Base-by-base conservation (phyloP, 176 grass and related monocot genomes). In the Secale cereale region DNA sequence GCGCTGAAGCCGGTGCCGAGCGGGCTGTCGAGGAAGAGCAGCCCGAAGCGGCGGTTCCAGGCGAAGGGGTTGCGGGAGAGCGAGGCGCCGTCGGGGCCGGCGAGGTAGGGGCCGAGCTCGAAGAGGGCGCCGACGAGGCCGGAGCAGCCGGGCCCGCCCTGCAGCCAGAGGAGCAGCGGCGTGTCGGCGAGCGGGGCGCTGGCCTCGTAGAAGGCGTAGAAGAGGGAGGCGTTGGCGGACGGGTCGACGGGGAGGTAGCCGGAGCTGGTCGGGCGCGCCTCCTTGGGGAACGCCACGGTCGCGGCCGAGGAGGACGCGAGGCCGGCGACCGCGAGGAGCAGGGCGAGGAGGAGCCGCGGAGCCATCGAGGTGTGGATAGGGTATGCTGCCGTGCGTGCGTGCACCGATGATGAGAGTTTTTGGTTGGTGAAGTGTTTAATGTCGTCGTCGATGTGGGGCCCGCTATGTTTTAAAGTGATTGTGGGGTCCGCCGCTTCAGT, bases 11-110 rank as follows among this genome's bases (percentile, higher is more conserved):
- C 88, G 45, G 88, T 82, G 28, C 86, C 88, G 14, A 94, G 85
- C 15, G 92, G 92, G 79, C 68, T 94, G 79, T 91, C 86, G 31
- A 94, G 80, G 92, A 94, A 91, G 68, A 94, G 86, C 30, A 94
- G 88, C 5, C 79, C 88, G 25, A 88, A 88, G 28, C 81, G 88
- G 14, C 60, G 85, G 86, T 94, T 91, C 83, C 92, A 89, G 35
- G 92, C 48, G 79, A 80, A 85, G 59, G 89, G 89, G 31, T 94
- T 89, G 30, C 8, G 48, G 23, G 86, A 22, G 54, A 73, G 83
- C 30, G 85, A 48, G 62, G 16, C 36, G 81, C 54, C 48, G 65
- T 64, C 30, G 50, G 14, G 23, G 61, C 56, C 52, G 83, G 86
- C 43, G 16, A 87, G 70, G 77, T 74, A 94, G 8, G 92, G 86